Conservation (phyloP, 1,284 basidiomycete species). For the Phenoliferia sp. region DNA sequence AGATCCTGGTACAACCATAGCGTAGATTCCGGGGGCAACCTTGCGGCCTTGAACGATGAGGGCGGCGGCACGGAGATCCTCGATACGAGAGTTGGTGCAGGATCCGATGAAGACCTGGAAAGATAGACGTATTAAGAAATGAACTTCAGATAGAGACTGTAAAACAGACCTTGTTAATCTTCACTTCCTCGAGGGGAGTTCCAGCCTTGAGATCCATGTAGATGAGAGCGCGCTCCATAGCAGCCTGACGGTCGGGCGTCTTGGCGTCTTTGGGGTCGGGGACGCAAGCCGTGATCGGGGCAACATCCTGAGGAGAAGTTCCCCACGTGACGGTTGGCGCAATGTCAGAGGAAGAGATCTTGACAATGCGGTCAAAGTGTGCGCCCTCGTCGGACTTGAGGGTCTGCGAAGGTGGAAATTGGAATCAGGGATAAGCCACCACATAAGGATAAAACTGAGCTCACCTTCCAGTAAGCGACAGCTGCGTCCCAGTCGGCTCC, state of each 20-base stretch:
- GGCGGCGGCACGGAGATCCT: slow-evolving; percentile 87
- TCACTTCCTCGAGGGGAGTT: slow-evolving; percentile 76
- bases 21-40: slow-evolving; percentile 72
- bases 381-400: slow-evolving; percentile 82
- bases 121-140: slow-evolving; percentile 47
- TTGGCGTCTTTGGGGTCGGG: slow-evolving; percentile 71
- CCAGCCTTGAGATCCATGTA: slow-evolving; percentile 89
- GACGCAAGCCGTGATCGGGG: slow-evolving; percentile 77
- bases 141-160: slow-evolving; percentile 44
- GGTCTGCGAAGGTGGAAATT: slow-evolving; percentile 41
- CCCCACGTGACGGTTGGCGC: slow-evolving; percentile 95
- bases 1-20: slow-evolving; percentile 94
- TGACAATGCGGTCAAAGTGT: slow-evolving; percentile 81
- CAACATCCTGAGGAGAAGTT: slow-evolving; percentile 89
- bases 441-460: neutral
- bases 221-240: slow-evolving; percentile 72
- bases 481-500: slow-evolving; percentile 88
- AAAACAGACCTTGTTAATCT: slow-evolving; percentile 63
- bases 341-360: slow-evolving; percentile 82
- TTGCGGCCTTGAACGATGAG: slow-evolving; percentile 72
- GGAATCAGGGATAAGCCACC: neutral
- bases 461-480: slow-evolving; percentile 72
- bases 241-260: slow-evolving; percentile 63
- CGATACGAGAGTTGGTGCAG: slow-evolving; percentile 94
- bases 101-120: slow-evolving; percentile 80